phyloP scores from a whole-genome alignment of 2,329 filamentous ascomycete species.

The Gnomoniopsis sp. region DNA sequence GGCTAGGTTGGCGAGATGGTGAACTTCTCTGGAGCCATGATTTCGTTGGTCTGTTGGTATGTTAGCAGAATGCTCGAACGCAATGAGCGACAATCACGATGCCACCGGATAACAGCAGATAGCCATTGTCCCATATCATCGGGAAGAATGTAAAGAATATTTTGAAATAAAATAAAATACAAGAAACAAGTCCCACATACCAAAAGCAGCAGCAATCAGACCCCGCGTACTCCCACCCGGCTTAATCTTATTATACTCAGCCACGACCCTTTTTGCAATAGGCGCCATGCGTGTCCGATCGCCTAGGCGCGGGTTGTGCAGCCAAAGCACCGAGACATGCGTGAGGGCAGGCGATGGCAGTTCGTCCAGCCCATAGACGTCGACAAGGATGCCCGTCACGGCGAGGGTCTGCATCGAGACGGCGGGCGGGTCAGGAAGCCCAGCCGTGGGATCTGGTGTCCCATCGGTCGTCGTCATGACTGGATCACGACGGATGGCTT shows the following conservation, averaged over 20 bases:
- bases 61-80: background rate
- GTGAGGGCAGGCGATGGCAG: conserved; percentile 49
- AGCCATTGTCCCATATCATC: no score
- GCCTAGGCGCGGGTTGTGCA: conserved; percentile 76
- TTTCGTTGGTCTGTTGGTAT: conserved; percentile 71
- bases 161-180: no score
- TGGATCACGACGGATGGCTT: background rate
- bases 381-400: conserved; percentile 75
- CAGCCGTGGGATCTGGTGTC: conserved; percentile 19
- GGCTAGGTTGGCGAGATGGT: conserved; percentile 62
- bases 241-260: conserved; percentile 58
- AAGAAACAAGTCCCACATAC: background rate
- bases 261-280: conserved; percentile 66
- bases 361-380: conserved; percentile 78
- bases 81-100: background rate
- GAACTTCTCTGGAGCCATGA: conserved; percentile 72
- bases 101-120: no score
- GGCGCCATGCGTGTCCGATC: conserved; percentile 71
- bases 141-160: no score
- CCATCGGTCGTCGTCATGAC: background rate
- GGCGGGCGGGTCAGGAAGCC: conserved; percentile 35
- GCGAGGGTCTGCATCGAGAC: conserved; percentile 65
- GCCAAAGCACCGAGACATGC: conserved; percentile 78
- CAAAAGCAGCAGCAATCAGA: conserved; percentile 75
- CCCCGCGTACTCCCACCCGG: conserved; percentile 41